Conservation (phyloP, 768 basidiomycete genomes). For the Boletellus emodensis region DNA sequence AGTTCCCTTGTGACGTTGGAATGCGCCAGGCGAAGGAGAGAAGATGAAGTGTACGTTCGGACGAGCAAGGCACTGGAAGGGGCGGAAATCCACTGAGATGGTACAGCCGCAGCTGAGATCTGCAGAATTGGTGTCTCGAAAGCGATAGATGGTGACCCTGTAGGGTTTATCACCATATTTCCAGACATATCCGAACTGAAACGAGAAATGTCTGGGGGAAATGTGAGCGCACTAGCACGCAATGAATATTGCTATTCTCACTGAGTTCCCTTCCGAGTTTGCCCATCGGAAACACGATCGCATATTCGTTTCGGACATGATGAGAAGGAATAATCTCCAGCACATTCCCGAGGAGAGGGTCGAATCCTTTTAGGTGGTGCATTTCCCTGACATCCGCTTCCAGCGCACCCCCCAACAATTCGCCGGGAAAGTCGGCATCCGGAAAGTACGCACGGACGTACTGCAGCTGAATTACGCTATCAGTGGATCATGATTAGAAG, state of each 20-base stretch:
- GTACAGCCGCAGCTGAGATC: constrained; percentile 37
- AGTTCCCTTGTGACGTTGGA: constrained; percentile 32
- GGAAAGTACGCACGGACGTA: constrained; percentile 70
- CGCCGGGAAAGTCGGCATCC: constrained; percentile 69
- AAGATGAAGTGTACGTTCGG: constrained; percentile 46
- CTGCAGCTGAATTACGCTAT: constrained; percentile 47
- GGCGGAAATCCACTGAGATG: constrained; percentile 11
- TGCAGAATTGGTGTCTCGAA: constrained; percentile 73
- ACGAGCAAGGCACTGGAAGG: constrained; percentile 30
- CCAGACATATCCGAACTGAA: constrained; percentile 23
- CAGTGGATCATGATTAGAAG: neutral
- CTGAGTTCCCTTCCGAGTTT: constrained; percentile 57
- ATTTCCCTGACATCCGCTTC: constrained; percentile 39
- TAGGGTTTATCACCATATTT: constrained; percentile 28
- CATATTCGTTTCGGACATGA: constrained; percentile 24
- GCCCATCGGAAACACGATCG: constrained; percentile 62
- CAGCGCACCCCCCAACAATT: constrained; percentile 58
- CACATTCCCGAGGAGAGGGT: constrained; percentile 55
- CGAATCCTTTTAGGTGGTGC: constrained; percentile 40
- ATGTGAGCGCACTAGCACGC: constrained; percentile 2
- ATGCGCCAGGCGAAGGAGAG: constrained; percentile 33
- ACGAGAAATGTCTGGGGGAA: constrained; percentile 46
- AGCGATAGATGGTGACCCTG: constrained; percentile 38
- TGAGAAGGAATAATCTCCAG: constrained; percentile 40
- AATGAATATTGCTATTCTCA: constrained; percentile 31